Conservation (phyloP, 768 basidiomycete species). For the Daedaleopsis sinensis region DNA sequence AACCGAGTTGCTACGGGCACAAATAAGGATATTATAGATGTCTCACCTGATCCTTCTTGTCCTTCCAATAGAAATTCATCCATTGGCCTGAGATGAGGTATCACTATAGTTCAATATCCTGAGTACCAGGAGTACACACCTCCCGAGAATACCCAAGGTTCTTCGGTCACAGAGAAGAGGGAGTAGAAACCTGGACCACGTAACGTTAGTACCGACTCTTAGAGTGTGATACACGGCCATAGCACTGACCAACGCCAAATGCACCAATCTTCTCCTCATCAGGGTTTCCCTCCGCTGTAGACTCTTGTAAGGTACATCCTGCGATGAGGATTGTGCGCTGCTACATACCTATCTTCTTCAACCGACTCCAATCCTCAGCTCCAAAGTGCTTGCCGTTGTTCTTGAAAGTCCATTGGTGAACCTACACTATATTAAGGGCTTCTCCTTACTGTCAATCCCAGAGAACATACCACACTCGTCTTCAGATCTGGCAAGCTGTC, state of each 20-base stretch:
- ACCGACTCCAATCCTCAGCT: constrained; percentile 83
- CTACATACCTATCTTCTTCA: constrained; percentile 81
- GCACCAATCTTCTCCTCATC: constrained; percentile 95
- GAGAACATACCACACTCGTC: constrained; percentile 52
- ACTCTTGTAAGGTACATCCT: background rate
- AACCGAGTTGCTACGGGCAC: constrained; percentile 5
- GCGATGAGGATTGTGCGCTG: background rate
- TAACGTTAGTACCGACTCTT: background rate
- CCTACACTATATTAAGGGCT: constrained; percentile 40
- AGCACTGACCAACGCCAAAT: constrained; percentile 75
- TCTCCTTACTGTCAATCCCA: background rate
- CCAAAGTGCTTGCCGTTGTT: constrained; percentile 88
- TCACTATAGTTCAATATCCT: too few relatives aligned
- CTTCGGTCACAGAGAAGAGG: constrained; percentile 81
- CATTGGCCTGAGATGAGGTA: constrained; percentile 58
- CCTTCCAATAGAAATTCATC: constrained; percentile 98
- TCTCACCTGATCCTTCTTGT: constrained; percentile 81
- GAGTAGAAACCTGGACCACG: constrained; percentile 65
- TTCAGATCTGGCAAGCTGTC: constrained; percentile 62
- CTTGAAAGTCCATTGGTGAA: constrained; percentile 81
- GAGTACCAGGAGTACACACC: constrained; percentile 46
- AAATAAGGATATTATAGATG: background rate
- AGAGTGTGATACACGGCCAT: background rate
- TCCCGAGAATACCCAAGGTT: constrained; percentile 82
- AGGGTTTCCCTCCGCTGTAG: constrained; percentile 86